Evolutionary conservation across 1,284 basidiomycete species (phyloP), one percentile per base, ranked within the genome.

Genomic region (Puccinia coronata): DNA sequence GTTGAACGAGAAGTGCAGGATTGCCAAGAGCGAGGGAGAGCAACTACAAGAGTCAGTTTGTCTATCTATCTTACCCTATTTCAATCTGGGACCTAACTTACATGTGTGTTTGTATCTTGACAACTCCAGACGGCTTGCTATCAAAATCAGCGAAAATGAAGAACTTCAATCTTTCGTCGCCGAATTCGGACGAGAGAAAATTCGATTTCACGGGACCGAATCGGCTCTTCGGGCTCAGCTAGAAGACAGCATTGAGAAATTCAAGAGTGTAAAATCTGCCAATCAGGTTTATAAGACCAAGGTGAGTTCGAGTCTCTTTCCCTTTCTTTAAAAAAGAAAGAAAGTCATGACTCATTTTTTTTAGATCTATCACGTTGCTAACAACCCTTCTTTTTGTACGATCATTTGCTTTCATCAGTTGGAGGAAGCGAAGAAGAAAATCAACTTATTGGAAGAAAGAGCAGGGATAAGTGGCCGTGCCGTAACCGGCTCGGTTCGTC

Each of bases 201-300:
- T 28, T 25, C 25, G 55, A 57, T 16, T 57, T 28, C 55, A 57
- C 2, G 55, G 6, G n/a, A 28, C 6, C 55, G 55, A 57, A 57
- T 8, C 16, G 6, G n/a, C 55, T 28, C 28, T 57, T 8, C 25
- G 55, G 31, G 55, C 55, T 6, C 55, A 57, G 23, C 23, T 57
- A 57, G 12, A 57, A 57, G 55, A 57, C 9, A 57, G 55, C 23
- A 3, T 28, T 28, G 55, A 57, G 55, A 57, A 31, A 16, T 57
- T 57, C 55, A 57, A 28, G 16, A 57, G n/a, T 20, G 31, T 61
- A 2, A 61, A 36, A 34, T 14, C 59, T 9, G 59, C 59, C 14
- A 61, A 61, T 61, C 8, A 5, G 31, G 59, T 63, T 39, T 63
- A 63, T 36, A 63, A 63, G 61, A n/a, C 3, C 18, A 63, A 63